Base-by-base conservation (phyloP, 1,139 yeast species). In the Taphrina deformans region DNA sequence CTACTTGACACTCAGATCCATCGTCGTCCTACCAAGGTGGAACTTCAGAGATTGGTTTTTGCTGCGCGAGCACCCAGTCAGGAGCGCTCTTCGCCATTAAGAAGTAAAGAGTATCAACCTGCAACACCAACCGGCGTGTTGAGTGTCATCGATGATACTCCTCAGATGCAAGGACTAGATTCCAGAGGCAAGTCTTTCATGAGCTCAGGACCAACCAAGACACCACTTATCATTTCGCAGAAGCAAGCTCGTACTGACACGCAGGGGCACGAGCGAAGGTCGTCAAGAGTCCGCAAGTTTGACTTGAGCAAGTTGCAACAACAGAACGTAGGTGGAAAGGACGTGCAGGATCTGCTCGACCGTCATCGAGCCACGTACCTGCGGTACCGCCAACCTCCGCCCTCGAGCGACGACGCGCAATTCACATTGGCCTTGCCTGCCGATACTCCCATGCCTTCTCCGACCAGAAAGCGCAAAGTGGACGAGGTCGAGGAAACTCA, bases 401-500 rank as follows among this genome's bases (percentile, higher is more conserved):
- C 52, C 21, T n/a, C 33, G 10, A 44, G 7, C 7, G 7, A n/a
- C 41, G 16, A 12, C 6, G 41, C 6, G 2, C 12, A 6, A 18
- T 7, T 18, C 1, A n/a, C 14, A 12, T 6, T 2, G 18, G 18
- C n/a, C 2, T 7, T 5, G 23, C 18, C 41, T 1, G 41, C 16
- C 41, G n/a, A 14, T 14, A 14, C 14, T 1, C 35, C 35, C 0
- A 14, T 2, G 3, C 7, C 41, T 12, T 38, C 41, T 7, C 41
- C 41, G 27, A 44, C n/a, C 10, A 18, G 48, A 21, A 51, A 51
- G 41, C 7, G 55, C 2, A 51, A 51, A 31, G 44, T 27, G 14
- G 55, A 51, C 23, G 55, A 51, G 27, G 21, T 51, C 18, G 53
- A 48, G 35, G 48, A 44, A 9, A 44, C 48, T 10, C 48, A 44